Base-by-base conservation (phyloP, 305 asterid species). In the Fraxinus sp. region DNA sequence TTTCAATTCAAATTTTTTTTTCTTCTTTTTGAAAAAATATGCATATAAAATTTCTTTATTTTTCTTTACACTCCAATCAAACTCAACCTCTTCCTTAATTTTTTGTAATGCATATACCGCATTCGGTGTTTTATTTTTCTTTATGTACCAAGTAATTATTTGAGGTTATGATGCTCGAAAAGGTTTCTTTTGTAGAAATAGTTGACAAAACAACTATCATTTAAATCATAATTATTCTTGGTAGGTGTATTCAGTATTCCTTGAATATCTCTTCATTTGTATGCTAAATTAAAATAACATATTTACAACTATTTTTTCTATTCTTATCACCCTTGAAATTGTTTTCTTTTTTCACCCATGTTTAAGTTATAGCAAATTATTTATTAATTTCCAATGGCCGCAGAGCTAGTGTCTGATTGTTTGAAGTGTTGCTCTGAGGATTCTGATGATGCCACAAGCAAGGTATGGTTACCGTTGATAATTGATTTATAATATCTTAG, bases 361-460 rank as follows among this genome's bases (percentile, higher is more conserved):
- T 72, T 13, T 28, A 2, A 10, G 2, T 66, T 32, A 76, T 77
- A 77, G 49, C 46, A 62, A 35, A 24, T n/a, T 2, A 66, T 62
- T 6, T 57, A 22, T 75, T 32, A 18, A 44, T 81, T 82, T 59
- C 11, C n/a, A n/a, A 55, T 78, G 77, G 81, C 83, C 84, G 78
- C 92, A 93, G 98, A 92, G 89, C 85, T 95, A 84, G 92, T 93
- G 22, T 89, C 97, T 79, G 98, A 95, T 82, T 95, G 98, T 86
- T 84, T 89, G 66, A 93, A 87, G 81, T 95, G 98, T 84, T 95
- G 98, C 83, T 85, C 97, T 30, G 98, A 95, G 91, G 98, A 95
- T 89, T 93, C 98, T 77, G 98, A 93, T 86, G 98, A 95, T 88
- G 94, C 93, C 80, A 91, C 88, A 74, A 93, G 98, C 90, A 95